These are phyloP conservation scores for Sporothrix globosa DNA, from an alignment of 2,329 filamentous ascomycete genomes.

Conservation along the genomic window DNA sequence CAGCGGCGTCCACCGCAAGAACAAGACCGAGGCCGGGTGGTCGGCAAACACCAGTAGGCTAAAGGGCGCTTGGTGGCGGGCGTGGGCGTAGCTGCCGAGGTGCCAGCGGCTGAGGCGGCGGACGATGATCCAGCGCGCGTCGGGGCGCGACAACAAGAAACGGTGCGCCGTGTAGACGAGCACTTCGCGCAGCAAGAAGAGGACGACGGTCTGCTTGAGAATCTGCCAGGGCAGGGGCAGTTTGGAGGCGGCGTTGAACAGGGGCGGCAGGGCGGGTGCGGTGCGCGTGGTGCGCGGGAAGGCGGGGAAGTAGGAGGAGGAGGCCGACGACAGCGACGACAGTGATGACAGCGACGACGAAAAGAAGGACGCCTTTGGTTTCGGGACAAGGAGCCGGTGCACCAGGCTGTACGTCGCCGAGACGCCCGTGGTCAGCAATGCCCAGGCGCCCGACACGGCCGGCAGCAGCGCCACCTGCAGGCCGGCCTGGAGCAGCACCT, in stretches of 20 bases:
- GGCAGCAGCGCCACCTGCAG: conserved; percentile 48
- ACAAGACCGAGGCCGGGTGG: conserved; percentile 66
- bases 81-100: conserved; percentile 55
- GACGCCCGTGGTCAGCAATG: background rate
- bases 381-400: background rate
- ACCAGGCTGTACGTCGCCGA: background rate
- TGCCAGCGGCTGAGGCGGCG: conserved; percentile 42
- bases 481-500: conserved; percentile 50
- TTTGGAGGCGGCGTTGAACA: conserved; percentile 54
- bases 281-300: background rate
- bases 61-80: conserved; percentile 59
- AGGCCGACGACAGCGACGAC: background rate
- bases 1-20: conserved; percentile 65
- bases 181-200: conserved; percentile 56
- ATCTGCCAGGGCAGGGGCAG: conserved; percentile 59
- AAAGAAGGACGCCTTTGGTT: background rate
- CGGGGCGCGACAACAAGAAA: conserved; percentile 54
- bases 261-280: conserved; percentile 25
- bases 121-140: conserved; percentile 41
- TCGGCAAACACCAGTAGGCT: conserved; percentile 68
- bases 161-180: conserved; percentile 76
- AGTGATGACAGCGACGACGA: background rate
- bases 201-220: conserved; percentile 52
- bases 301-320: background rate
- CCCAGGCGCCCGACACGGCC: conserved; percentile 42